Evolutionary conservation across 2,329 filamentous ascomycete species (phyloP).

Genomic region (Aureobasidium melanogenum): DNA sequence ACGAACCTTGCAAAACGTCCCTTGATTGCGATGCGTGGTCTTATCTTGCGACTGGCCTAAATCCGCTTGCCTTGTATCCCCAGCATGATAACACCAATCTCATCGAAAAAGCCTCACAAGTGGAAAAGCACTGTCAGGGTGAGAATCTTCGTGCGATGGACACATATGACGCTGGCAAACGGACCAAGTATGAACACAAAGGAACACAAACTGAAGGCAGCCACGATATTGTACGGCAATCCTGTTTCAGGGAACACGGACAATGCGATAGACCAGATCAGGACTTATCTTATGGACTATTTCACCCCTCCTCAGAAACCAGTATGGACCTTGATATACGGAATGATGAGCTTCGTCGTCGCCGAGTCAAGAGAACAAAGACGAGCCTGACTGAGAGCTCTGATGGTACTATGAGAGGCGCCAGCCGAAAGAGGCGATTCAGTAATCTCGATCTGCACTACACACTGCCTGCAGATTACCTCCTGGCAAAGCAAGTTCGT

Average conservation of each 20-base stretch:
- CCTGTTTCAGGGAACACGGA: not conserved
- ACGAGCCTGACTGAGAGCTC: not conserved
- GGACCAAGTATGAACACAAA: no score
- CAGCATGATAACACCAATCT: no score
- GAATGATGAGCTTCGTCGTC: not conserved
- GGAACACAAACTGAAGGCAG: no score
- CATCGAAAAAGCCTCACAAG: no score
- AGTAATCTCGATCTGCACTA: not conserved
- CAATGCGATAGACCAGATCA: not conserved
- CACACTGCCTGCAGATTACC: not conserved
- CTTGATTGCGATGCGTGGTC: no score
- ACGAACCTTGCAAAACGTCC: no score
- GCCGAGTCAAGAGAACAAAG: not conserved
- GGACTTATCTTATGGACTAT: not conserved
- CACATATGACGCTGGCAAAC: no score
- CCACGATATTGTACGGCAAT: no score
- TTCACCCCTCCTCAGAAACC: no score
- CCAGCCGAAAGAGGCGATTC: not conserved
- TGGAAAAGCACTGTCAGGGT: no score
- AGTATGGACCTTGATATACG: not conserved
- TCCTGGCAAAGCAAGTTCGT: not conserved
- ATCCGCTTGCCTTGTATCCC: no score
- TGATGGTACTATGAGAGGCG: not conserved
- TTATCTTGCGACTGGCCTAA: not conserved
- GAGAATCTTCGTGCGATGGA: no score